These are phyloP conservation scores for Extremus antarcticus DNA, from an alignment of 495 filamentous ascomycete species.

Conservation along the genomic window DNA sequence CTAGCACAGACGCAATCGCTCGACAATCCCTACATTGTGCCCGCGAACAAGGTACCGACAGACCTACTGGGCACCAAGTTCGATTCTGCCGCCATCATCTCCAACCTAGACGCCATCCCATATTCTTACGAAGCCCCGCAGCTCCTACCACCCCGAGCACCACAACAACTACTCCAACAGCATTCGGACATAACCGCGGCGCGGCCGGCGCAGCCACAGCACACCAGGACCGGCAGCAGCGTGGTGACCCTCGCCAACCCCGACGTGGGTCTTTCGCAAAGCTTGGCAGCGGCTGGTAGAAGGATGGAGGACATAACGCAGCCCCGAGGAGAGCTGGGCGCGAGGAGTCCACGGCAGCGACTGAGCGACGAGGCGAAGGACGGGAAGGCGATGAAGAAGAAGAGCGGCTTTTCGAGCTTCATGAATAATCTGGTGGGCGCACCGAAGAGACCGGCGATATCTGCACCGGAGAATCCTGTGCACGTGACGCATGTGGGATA, in stretches of 20 bases:
- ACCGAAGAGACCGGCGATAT: conserved; percentile 83
- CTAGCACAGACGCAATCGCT: neutral
- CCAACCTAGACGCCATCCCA: conserved; percentile 17
- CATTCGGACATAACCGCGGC: neutral
- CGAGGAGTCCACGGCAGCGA: conserved; percentile 52
- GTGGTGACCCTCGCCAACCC: conserved; percentile 7
- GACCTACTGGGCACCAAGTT: conserved; percentile 19
- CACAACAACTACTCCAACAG: neutral
- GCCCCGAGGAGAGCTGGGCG: conserved; percentile 36
- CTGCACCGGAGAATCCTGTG: conserved; percentile 89
- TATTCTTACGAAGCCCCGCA: conserved; percentile 15
- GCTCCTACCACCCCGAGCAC: neutral
- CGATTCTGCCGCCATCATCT: conserved; percentile 19
- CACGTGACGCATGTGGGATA: conserved; percentile 97
- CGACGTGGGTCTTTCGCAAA: conserved; percentile 9
- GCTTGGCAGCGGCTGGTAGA: conserved; percentile 21
- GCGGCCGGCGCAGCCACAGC: neutral
- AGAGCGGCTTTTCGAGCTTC: conserved; percentile 88
- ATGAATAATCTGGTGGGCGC: conserved; percentile 88
- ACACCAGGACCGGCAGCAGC: neutral
- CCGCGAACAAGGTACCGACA: conserved; percentile 12
- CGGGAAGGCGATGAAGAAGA: conserved; percentile 58
- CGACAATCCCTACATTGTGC: too few relatives aligned
- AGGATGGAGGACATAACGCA: conserved; percentile 45
- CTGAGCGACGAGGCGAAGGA: conserved; percentile 75